These are phyloP conservation scores for Gossypium trilobum DNA, from an alignment of 441 rosid species.

Conservation along the genomic window DNA sequence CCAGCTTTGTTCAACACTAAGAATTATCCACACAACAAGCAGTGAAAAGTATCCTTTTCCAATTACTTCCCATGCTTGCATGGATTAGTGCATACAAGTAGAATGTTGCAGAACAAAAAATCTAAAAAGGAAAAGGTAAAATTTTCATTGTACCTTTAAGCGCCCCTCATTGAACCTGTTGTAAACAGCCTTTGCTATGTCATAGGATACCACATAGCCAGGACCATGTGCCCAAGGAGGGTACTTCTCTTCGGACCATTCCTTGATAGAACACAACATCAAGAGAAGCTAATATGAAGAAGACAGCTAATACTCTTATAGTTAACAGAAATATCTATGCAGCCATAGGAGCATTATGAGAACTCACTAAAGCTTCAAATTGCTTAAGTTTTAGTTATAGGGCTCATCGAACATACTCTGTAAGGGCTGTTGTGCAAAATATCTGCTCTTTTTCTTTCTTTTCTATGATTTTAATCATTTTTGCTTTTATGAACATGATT, in stretches of 20 bases:
- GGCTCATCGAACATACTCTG: not conserved
- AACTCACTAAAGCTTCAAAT: not conserved
- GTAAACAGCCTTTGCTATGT: conserved; percentile 65
- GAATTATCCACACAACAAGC: not conserved
- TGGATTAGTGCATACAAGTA: not conserved
- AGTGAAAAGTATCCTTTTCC: not conserved
- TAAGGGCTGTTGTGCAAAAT: not conserved
- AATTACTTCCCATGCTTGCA: not conserved
- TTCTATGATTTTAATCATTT: not conserved
- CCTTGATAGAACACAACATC: conserved; percentile 31
- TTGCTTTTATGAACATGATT: not conserved
- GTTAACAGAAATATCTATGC: not conserved
- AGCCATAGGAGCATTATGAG: not conserved
- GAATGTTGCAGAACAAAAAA: not conserved
- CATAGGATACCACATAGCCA: conserved; percentile 72
- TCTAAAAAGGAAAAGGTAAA: not conserved
- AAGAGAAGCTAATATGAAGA: not conserved
- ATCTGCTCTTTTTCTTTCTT: not conserved
- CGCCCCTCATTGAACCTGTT: conserved; percentile 43
- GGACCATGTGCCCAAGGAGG: conserved; percentile 99
- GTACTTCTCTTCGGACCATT: conserved; percentile 72
- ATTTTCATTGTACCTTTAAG: conserved; percentile 50
- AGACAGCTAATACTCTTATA: not conserved
- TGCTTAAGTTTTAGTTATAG: not conserved
- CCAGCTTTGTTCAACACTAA: not conserved